Evolutionary conservation across 108 stramenopile species (phyloP).

Genomic region (Skeletonema costatum): DNA sequence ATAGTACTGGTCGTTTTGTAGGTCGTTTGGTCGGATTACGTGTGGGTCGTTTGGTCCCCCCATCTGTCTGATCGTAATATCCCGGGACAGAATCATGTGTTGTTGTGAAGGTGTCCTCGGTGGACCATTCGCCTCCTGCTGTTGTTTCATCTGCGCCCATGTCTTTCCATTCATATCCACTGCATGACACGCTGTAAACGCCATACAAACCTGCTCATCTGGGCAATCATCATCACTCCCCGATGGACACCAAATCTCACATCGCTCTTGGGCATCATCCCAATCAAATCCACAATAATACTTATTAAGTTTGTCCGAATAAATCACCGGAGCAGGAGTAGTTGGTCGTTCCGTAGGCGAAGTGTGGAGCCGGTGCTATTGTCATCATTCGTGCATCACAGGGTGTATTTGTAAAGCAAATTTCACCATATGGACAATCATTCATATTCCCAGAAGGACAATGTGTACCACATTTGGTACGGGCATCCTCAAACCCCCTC

Average conservation of each 20-base stretch:
- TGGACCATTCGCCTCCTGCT: constrained; percentile 6
- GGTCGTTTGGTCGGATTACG: constrained; percentile 20
- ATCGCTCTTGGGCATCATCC: constrained; percentile 45
- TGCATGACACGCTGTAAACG: constrained; percentile 43
- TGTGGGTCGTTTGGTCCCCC: constrained; percentile 1
- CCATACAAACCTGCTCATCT: constrained; percentile 39
- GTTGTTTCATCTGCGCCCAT: constrained; percentile 25
- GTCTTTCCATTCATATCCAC: constrained; percentile 41
- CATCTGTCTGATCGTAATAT: constrained; percentile 2
- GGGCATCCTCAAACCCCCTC: constrained; percentile 37
- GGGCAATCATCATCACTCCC: constrained; percentile 53
- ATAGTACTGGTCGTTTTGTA: constrained; percentile 30
- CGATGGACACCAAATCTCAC: constrained; percentile 48
- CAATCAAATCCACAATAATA: constrained; percentile 50
- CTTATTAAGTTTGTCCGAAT: constrained; percentile 39
- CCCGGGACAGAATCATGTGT: constrained; percentile 5
- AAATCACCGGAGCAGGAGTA: constrained; percentile 39
- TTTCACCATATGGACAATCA: constrained; percentile 49
- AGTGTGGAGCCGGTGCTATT: constrained; percentile 25
- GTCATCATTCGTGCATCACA: constrained; percentile 49
- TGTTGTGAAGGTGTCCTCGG: constrained; percentile 4
- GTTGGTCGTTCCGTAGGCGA: constrained; percentile 33
- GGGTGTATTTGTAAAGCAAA: constrained; percentile 46
- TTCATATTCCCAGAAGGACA: constrained; percentile 49
- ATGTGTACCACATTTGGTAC: constrained; percentile 23